Base-by-base conservation (phyloP, 148 eudicot genomes). In the Heliamphora exappendiculata region DNA sequence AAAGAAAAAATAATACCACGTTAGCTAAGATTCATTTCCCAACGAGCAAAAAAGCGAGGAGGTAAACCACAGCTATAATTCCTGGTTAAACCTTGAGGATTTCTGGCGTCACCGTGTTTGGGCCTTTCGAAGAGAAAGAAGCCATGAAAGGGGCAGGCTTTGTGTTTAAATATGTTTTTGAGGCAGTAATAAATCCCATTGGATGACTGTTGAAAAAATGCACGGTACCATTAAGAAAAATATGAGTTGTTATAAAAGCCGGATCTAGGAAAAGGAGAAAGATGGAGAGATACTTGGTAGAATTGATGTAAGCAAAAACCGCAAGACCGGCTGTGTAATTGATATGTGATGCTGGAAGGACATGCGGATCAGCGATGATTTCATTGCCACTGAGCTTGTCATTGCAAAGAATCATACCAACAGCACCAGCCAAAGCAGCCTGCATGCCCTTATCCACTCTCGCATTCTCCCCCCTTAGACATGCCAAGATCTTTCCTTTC, bases 131-230 rank as follows among this genome's bases (percentile, higher is more conserved):
- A 6, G 97, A 91, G 80, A 91, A 91, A 20, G 79, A 29, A 0
- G 93, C 97, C 85, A 91, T 84, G 37, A 51, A 74, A 1, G 97
- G 97, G 76, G 97, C 87, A 12, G 90, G 93, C 78, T 82, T 87
- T 17, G 73, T 67, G 16, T 76, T 44, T 33, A 85, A 17, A 1
- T 26, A 17, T 5, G 60, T 34, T 29, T 1, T 7, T 24, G 88
- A 84, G 44, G 45, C 44, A 12, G 81, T 78, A 36, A 89, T 78
- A 47, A 31, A 79, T 50, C 82, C 97, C 39, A 26, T 33, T 44
- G 83, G 89, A 53, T 85, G 8, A 0, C 88, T 86, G 81, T 66
- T 17, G 59, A 19, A 76, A 20, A 9, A 11, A 3, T 11, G n/a
- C n/a, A n/a, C n/a, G 16, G 19, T 19, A 70, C 7, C 11, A 3